Evolutionary conservation across 2,329 filamentous ascomycete genomes (phyloP).

Genomic region (Cladosporium sp.): DNA sequence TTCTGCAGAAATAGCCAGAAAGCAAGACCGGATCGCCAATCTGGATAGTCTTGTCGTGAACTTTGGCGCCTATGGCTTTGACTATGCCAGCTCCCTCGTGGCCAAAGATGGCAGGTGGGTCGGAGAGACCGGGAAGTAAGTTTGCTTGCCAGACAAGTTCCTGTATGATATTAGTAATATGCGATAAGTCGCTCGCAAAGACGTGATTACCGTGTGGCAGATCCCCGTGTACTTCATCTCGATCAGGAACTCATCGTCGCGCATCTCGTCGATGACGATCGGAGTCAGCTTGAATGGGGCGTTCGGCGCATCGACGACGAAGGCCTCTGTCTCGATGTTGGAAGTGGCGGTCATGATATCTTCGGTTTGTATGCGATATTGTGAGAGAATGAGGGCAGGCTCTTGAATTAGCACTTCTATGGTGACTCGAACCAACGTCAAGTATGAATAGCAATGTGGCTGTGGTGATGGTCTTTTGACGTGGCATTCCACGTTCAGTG

Average conservation of each 20-base stretch:
- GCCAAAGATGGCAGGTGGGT: constrained; percentile 18
- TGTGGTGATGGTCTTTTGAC: no score
- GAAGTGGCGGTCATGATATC: not conserved
- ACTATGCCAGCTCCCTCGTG: constrained; percentile 20
- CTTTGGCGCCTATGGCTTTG: constrained; percentile 14
- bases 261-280: constrained; percentile 17
- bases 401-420: no score
- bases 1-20: not conserved
- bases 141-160: constrained; percentile 22
- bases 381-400: no score
- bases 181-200: not conserved
- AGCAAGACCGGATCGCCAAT: not conserved
- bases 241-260: constrained; percentile 18
- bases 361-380: no score
- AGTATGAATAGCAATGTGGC: no score
- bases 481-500: no score
- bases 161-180: not conserved
- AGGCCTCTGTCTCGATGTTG: constrained; percentile 1
- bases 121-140: constrained; percentile 14
- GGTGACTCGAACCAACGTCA: no score
- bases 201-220: constrained; percentile 17
- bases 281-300: constrained; percentile 38
- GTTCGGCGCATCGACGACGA: constrained; percentile 28
- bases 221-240: constrained; percentile 22
- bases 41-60: constrained; percentile 11